These are phyloP conservation scores for Neurospora cerealis DNA, from an alignment of 495 filamentous ascomycete genomes.

Conservation along the genomic window DNA sequence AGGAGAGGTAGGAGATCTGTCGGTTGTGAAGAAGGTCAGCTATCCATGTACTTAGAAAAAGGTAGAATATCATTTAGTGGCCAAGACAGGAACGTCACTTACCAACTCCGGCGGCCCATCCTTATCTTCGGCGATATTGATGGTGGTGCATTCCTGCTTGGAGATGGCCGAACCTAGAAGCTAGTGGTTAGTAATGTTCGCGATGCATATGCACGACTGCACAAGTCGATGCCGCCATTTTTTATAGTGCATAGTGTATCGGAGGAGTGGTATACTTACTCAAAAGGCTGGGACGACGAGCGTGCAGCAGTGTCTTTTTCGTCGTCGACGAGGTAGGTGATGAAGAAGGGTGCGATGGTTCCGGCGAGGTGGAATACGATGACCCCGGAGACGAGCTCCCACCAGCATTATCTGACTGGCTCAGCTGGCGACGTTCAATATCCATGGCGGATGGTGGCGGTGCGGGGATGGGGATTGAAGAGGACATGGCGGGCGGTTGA, in stretches of 20 bases:
- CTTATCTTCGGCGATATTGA: slow-evolving; percentile 55
- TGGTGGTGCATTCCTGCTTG: slow-evolving; percentile 56
- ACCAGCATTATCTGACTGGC: slow-evolving; percentile 27
- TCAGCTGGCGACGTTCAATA: slow-evolving; percentile 20
- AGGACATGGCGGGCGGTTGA: slow-evolving; percentile 29
- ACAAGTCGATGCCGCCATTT: neutral
- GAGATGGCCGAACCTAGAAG: slow-evolving; percentile 48
- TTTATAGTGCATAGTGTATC: neutral
- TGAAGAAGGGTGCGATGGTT: slow-evolving; percentile 20
- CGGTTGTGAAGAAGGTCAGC: slow-evolving; percentile 6
- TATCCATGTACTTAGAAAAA: neutral
- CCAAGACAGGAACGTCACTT: slow-evolving; percentile 17
- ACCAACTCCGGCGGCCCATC: slow-evolving; percentile 55
- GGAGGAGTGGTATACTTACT: slow-evolving; percentile 28
- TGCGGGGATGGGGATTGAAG: slow-evolving; percentile 44
- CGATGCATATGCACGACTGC: neutral
- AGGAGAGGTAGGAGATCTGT: slow-evolving; percentile 59
- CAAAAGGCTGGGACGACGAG: slow-evolving; percentile 43
- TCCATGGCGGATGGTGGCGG: slow-evolving; percentile 25
- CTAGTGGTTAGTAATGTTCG: slow-evolving; percentile 10
- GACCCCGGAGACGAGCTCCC: slow-evolving; percentile 36
- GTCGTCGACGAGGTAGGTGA: slow-evolving; percentile 19
- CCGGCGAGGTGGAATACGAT: slow-evolving; percentile 44
- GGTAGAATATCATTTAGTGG: neutral
- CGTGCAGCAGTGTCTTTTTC: slow-evolving; percentile 36